Conservation (phyloP, 768 basidiomycete species). For the Lactifluus volemus region DNA sequence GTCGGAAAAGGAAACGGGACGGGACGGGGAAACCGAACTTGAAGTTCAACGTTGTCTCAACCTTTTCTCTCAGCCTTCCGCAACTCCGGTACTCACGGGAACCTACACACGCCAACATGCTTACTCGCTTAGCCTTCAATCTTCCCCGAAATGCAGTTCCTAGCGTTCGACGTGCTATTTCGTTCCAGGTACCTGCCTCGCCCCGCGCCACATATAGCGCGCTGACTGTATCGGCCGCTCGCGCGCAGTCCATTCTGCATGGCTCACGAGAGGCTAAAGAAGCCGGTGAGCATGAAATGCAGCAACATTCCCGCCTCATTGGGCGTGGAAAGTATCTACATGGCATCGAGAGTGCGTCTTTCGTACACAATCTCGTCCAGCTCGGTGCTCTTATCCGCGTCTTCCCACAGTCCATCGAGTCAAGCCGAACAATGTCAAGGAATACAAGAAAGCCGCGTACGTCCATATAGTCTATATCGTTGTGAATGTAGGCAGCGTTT, state of each 20-base stretch:
- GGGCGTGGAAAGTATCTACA: conserved; percentile 93
- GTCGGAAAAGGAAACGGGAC: background rate
- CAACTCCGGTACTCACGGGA: background rate
- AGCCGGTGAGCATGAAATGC: conserved; percentile 65
- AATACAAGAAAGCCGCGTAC: conserved; percentile 86
- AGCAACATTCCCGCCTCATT: conserved; percentile 82
- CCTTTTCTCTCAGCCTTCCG: background rate
- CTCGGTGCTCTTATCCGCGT: background rate
- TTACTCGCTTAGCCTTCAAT: conserved; percentile 20
- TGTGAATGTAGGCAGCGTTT: conserved; percentile 1
- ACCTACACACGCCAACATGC: conserved; percentile 18
- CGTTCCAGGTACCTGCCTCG: conserved; percentile 26
- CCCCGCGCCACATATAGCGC: conserved; percentile 14
- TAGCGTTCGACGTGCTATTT: conserved; percentile 23
- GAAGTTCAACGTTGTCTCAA: background rate
- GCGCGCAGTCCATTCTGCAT: conserved; percentile 70
- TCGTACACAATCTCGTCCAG: background rate
- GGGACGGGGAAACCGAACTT: no score
- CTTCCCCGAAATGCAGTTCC: conserved; percentile 16
- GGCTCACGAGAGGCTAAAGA: conserved; percentile 88
- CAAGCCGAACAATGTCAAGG: conserved; percentile 67
- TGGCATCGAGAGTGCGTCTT: conserved; percentile 68
- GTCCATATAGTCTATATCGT: conserved; percentile 22
- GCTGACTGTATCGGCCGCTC: conserved; percentile 21
- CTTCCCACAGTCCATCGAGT: conserved; percentile 66